Base-by-base conservation (phyloP, 805 yeast genomes). In the Metschnikowia anglica region DNA sequence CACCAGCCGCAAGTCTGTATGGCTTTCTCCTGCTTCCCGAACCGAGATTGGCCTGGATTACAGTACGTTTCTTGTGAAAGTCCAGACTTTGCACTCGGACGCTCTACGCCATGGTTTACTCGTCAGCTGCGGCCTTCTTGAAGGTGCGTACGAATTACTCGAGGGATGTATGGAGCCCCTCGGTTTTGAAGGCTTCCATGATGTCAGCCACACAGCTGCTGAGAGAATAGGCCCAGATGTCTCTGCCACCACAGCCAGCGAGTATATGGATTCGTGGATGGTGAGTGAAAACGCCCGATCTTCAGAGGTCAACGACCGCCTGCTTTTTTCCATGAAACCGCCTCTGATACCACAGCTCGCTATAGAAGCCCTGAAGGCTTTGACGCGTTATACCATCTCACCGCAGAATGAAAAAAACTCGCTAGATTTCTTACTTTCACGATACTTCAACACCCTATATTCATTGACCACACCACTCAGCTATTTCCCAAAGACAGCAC, bases 401-500 rank as follows among this genome's bases (percentile, higher is more conserved):
- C 59, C 59, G 5, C 44, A 51, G 26, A 46, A 32, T 18, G 51
- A 47, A 24, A 43, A 43, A n/a, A 62, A 59, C 23, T 72, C 74
- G 0, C 37, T 52, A 2, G 54, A 46, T 3, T 71, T 66, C 41
- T 48, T 71, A n/a, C 41, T 32, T 16, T 53, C 65, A 1, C 52
- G 73, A 27, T 71, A 71, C 51, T 66, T 51, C 44, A 54, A 53
- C 38, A 66, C 64, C 2, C 54, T 71, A 5, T 71, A 71, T 46
- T 66, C 73, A 3, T 59, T 68, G 21, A 60, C 57, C 3, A 70
- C 68, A 1, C 75, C 76, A 1, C 55, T 71, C 32, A 65, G 62
- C 32, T 71, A 71, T 47, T 70, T 55, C 63, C 74, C 61, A 60
- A 80, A 80, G 49, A 76, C 82, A 0, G 72, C 77, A 4, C 57